phyloP scores from a whole-genome alignment of 306 rosid genomes.

The Medicago arabica region DNA sequence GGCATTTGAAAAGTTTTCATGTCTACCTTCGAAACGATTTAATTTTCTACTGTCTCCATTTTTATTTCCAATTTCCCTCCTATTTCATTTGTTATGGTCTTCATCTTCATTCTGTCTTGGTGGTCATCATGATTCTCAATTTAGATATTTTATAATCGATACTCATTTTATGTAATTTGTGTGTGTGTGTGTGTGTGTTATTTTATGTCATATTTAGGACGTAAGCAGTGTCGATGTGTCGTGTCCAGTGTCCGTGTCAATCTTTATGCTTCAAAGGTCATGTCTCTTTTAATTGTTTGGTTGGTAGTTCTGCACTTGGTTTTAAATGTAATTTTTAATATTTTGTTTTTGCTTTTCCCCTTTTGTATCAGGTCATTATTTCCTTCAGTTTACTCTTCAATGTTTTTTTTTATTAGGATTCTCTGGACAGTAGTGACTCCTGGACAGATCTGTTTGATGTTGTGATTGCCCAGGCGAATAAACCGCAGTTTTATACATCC shows the following conservation, averaged over 20 bases:
- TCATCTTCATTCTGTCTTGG: background rate
- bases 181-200: background rate
- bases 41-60: background rate
- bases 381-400: constrained; percentile 39
- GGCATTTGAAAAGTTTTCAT: background rate
- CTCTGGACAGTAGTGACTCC: constrained; percentile 65
- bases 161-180: background rate
- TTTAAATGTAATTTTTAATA: constrained; percentile 30
- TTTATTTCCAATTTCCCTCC: background rate
- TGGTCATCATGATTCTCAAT: constrained; percentile 1
- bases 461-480: constrained; percentile 92
- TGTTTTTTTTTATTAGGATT: constrained; percentile 64
- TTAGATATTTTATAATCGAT: background rate
- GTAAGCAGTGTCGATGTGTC: background rate
- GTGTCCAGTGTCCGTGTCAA: background rate
- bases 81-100: background rate
- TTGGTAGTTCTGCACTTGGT: constrained; percentile 25
- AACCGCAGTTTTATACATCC: constrained; percentile 88
- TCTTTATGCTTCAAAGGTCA: background rate
- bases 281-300: constrained; percentile 34
- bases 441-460: constrained; percentile 97
- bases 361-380: constrained; percentile 39
- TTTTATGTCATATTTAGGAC: background rate
- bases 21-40: background rate
- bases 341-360: constrained; percentile 17